Percentiles rank a stretch among this genome's conserved stretches.
These are phyloP conservation scores for Lasiosphaeria hispida DNA, from an alignment of 495 filamentous ascomycete genomes.

Conservation along the genomic window DNA sequence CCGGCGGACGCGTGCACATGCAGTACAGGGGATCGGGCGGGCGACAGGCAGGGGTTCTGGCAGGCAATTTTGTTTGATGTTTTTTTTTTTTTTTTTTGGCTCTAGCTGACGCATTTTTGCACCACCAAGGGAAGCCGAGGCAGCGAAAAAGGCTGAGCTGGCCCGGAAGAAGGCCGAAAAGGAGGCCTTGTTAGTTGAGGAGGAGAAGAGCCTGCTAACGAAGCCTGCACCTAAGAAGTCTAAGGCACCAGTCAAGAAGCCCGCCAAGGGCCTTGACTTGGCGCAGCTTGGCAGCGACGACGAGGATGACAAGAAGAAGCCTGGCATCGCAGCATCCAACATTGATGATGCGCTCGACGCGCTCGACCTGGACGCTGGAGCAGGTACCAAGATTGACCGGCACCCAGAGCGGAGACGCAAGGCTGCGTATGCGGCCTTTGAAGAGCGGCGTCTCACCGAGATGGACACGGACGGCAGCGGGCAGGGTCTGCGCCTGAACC, in stretches of 20 bases:
- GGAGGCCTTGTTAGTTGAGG: conserved; percentile 76
- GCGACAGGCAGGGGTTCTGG: background rate
- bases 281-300: conserved; percentile 52
- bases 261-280: conserved; percentile 62
- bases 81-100: background rate
- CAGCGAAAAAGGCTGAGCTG: conserved; percentile 79
- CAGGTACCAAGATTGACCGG: conserved; percentile 67
- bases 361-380: conserved; percentile 58
- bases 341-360: conserved; percentile 92
- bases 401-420: conserved; percentile 84
- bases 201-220: conserved; percentile 68
- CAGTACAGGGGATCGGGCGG: background rate
- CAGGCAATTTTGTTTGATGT: background rate
- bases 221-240: conserved; percentile 59
- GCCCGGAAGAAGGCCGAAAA: conserved; percentile 86
- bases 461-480: conserved; percentile 71
- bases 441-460: conserved; percentile 80
- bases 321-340: conserved; percentile 10
- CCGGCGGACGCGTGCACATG: too few species aligned
- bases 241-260: conserved; percentile 65
- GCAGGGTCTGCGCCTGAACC: conserved; percentile 71
- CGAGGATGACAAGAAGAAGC: conserved; percentile 28
- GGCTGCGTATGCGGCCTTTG: conserved; percentile 83
- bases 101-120: conserved; percentile 15
- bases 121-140: conserved; percentile 68